Conservation (phyloP, 2,329 filamentous ascomycete species). For the Pestalotiopsis sp. region DNA sequence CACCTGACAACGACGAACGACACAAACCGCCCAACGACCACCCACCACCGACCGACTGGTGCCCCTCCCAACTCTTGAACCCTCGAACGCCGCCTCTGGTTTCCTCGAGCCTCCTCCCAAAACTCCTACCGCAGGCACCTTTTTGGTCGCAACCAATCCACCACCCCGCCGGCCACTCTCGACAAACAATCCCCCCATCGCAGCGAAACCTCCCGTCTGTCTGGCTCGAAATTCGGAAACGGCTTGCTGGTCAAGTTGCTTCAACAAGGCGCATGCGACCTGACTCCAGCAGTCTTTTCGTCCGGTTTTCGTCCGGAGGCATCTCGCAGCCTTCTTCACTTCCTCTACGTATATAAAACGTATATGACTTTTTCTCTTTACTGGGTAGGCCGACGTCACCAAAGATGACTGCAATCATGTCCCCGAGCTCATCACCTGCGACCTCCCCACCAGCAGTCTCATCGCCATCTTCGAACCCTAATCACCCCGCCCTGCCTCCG, state of each 20-base stretch:
- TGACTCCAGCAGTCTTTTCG: slow-evolving; percentile 19
- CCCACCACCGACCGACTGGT: neutral
- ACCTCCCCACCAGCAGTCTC: slow-evolving; percentile 54
- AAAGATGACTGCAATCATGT: slow-evolving; percentile 58
- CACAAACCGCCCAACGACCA: neutral
- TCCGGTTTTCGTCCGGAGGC: slow-evolving; percentile 14
- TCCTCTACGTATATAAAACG: slow-evolving; percentile 7
- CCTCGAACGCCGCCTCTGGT: neutral
- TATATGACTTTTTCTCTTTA: slow-evolving; percentile 17
- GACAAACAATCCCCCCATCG: neutral
- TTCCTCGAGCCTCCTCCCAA: neutral
- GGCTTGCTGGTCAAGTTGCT: slow-evolving; percentile 36
- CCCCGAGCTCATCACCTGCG: slow-evolving; percentile 56
- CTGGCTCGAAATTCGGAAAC: slow-evolving; percentile 15
- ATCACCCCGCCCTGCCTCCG: slow-evolving; percentile 57
- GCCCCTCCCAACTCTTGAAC: too few relatives aligned
- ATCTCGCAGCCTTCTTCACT: slow-evolving; percentile 10
- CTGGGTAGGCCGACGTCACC: slow-evolving; percentile 30
- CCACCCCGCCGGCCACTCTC: neutral
- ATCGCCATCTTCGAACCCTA: slow-evolving; percentile 48
- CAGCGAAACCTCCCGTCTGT: neutral
- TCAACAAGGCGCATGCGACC: slow-evolving; percentile 15
- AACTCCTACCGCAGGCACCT: neutral
- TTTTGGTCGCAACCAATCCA: neutral
- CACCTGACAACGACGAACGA: neutral